Conservation (phyloP, 352 stramenopile genomes). For the Phytophthora pisi region DNA sequence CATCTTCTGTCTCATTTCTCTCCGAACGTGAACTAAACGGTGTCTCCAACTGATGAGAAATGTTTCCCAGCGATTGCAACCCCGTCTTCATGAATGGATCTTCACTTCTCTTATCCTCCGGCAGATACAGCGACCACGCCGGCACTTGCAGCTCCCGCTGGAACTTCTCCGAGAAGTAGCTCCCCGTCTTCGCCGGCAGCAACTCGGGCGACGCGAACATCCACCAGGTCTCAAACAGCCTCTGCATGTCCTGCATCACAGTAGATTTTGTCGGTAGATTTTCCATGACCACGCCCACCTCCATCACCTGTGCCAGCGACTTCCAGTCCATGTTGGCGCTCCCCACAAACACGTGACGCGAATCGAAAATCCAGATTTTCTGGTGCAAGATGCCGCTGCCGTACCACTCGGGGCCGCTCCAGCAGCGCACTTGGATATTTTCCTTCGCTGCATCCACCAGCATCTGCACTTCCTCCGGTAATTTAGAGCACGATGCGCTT, state of each 20-base stretch:
- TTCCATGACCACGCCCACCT: conserved; percentile 75
- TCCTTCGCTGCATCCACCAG: conserved; percentile 39
- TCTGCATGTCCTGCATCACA: conserved; percentile 60
- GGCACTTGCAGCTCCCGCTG: conserved; percentile 64
- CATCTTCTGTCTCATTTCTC: conserved; percentile 4
- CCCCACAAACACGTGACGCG: conserved; percentile 68
- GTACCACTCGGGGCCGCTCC: conserved; percentile 75
- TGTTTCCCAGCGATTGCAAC: conserved; percentile 54
- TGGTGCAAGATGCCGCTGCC: conserved; percentile 83
- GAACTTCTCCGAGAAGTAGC: conserved; percentile 66
- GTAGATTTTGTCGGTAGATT: conserved; percentile 39
- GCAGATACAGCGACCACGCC: conserved; percentile 61
- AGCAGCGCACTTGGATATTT: conserved; percentile 57
- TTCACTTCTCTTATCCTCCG: conserved; percentile 25
- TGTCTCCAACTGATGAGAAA: conserved; percentile 56
- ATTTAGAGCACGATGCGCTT: neutral
- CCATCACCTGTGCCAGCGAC: conserved; percentile 83
- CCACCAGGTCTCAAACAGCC: conserved; percentile 81
- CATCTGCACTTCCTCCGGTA: conserved; percentile 67
- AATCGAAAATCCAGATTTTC: conserved; percentile 83
- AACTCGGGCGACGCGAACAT: conserved; percentile 50
- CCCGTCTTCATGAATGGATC: conserved; percentile 61
- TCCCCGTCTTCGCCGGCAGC: conserved; percentile 33
- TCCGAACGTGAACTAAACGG: conserved; percentile 16
- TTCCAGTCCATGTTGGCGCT: conserved; percentile 91